Evolutionary conservation across 208 protist genomes (phyloP), one percentile per base, ranked within the genome.

Genomic region (Pavlovales sp.): DNA sequence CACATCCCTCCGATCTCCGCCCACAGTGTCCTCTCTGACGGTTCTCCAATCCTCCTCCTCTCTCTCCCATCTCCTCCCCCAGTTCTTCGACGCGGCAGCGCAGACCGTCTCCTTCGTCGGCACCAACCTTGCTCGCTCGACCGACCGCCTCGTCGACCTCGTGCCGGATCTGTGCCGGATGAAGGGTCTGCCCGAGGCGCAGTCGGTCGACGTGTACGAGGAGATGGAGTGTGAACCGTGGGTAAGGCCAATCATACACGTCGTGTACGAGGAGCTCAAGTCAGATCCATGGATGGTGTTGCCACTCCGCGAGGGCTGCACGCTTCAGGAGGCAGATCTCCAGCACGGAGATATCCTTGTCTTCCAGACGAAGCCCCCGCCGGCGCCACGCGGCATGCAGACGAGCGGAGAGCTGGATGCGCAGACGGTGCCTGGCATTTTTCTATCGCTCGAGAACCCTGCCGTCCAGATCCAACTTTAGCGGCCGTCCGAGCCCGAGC

Each of bases 151-250:
- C 18, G 28, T 28, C n/a, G 57, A 83, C 18, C 67, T 92, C 30
- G 8, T 85, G 0, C 87, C 89, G 5, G 39, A 84, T 30, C 84
- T 91, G 42, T 40, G 76, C 34, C 34, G 75, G 39, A 0, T 46
- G 5, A 67, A 82, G 4, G 76, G 79, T 5, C 77, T 91, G 22
- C 0, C 22, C 18, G 40, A 7, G 1, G 34, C 40, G 30, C 32
- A n/a, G 30, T 10, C 66, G 42, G 67, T 90, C 20, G 71, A n/a
- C 75, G 77, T 90, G n/a, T 90, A 46, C 78, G 75, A 86, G 75
- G 67, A 90, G 66, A 90, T 93, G 44, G 93, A 94, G 67, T 87
- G 93, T 38, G 91, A 93, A n/a, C n/a, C n/a, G n/a, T n/a, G n/a
- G n/a, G n/a, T n/a, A n/a, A n/a, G n/a, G n/a, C n/a, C n/a, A n/a